Base-by-base conservation (phyloP, 75 land plant species). In the Larix kaempferi region DNA sequence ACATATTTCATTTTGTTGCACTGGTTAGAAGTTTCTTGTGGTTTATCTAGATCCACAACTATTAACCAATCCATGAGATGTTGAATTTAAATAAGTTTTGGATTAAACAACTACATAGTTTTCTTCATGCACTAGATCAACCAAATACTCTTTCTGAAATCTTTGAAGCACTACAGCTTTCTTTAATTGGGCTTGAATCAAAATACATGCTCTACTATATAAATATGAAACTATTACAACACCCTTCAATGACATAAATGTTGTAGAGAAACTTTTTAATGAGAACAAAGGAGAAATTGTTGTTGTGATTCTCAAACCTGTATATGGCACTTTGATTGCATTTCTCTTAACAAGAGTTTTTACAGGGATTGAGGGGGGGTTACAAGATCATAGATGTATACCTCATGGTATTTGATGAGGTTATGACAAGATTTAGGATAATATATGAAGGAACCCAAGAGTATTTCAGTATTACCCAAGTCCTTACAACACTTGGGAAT, bases 361-460 rank as follows among this genome's bases (percentile, higher is more conserved):
- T 94, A 27, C 59, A 82, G 61, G 88, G 86, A 22, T n/a, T 79
- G 92, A 3, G 86, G 92, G 27, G 79, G 86, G 71, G 54, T 97
- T 73, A 89, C 98, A 21, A 77, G 78, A 62, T 79, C 85, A 49
- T 78, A 95, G n/a, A 92, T 58, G 92, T 80, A 23, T 69, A 95
- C 44, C 90, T 97, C 62, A 88, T 97, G 3, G 89, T 92, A 16
- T 94, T 97, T 81, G 99, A 97, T 78, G 99, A 97, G 82, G 99
- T 97, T 23, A 97, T 97, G 99, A 97, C 99, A 39, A 94, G 99
- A 13, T 97, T 97, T 73, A 86, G 99, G 19, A 65, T 97, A 37
- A 62, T 98, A 52, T 97, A 91, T 83, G 98, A 98, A 78, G 99
- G 98, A 60, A 98, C 99, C 12, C 99, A 97, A 75, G 92, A 94